phyloP scores from a whole-genome alignment of 2,329 filamentous ascomycete genomes.

The Phialophora tarda region DNA sequence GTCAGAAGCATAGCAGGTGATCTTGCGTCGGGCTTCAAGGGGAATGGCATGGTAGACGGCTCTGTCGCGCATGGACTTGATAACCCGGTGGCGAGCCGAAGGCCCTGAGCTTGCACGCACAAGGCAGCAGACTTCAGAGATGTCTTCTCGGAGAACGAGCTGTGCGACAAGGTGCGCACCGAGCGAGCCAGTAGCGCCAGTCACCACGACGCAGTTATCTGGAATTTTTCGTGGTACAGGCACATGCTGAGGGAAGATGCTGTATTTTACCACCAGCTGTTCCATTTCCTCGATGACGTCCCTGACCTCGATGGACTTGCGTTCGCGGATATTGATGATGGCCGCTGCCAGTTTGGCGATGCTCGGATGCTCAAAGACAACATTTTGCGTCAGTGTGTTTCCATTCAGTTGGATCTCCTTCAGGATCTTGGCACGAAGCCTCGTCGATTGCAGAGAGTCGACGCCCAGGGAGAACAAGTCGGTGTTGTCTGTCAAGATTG shows the following conservation, averaged over 20 bases:
- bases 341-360: conserved; percentile 52
- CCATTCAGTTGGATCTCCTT: conserved; percentile 58
- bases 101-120: conserved; percentile 56
- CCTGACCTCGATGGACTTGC: conserved; percentile 38
- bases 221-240: conserved; percentile 35
- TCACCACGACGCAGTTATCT: conserved; percentile 52
- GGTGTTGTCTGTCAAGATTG: conserved; percentile 45
- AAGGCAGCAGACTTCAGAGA: conserved; percentile 62
- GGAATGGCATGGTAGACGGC: conserved; percentile 24
- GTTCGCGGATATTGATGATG: conserved; percentile 35
- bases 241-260: conserved; percentile 42
- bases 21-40: conserved; percentile 42
- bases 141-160: conserved; percentile 45
- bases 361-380: conserved; percentile 64
- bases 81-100: conserved; percentile 53
- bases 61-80: conserved; percentile 49
- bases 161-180: conserved; percentile 64
- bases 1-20: conserved; percentile 56
- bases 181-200: conserved; percentile 69
- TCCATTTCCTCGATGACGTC: conserved; percentile 53
- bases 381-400: conserved; percentile 58
- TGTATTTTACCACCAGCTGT: conserved; percentile 51
- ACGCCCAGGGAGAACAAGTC: conserved; percentile 66
- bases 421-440: conserved; percentile 60
- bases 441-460: conserved; percentile 65